Conservation (phyloP, 345 rosid species). For the Gossypium anomalum region DNA sequence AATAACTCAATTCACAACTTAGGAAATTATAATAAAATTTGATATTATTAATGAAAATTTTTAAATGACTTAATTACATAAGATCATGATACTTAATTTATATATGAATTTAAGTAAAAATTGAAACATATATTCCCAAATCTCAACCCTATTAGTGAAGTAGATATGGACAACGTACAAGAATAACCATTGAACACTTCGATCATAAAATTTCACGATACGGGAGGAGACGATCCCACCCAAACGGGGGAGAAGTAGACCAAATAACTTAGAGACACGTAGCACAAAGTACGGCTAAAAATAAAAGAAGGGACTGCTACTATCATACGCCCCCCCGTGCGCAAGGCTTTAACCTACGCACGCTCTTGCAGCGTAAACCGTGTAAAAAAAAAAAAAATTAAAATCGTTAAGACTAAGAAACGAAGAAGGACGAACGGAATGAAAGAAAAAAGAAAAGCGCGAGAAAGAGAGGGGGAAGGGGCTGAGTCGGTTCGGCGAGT, state of each 20-base stretch:
- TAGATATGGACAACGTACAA: no score
- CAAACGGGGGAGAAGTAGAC: no score
- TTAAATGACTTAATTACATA: no score
- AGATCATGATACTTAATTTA: no score
- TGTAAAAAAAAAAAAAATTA: background rate
- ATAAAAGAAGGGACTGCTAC: background rate
- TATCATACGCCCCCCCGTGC: slow-evolving; percentile 16
- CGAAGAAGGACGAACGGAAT: slow-evolving; percentile 3
- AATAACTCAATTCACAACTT: no score
- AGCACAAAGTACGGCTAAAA: background rate
- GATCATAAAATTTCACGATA: background rate
- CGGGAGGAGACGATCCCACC: background rate
- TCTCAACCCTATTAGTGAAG: no score
- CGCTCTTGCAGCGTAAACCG: slow-evolving; percentile 36
- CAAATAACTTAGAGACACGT: background rate
- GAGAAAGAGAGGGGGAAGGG: slow-evolving; percentile 11
- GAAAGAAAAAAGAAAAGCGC: slow-evolving; percentile 4
- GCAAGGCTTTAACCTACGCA: slow-evolving; percentile 33
- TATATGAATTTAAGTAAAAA: no score
- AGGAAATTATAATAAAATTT: no score
- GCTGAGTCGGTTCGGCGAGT: slow-evolving; percentile 23
- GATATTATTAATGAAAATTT: no score
- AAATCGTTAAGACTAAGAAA: slow-evolving; percentile 14
- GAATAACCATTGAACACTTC: background rate
- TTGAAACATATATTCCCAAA: no score